Evolutionary conservation across 129 eudicot genomes (phyloP).

Genomic region (Artemisia argyi): DNA sequence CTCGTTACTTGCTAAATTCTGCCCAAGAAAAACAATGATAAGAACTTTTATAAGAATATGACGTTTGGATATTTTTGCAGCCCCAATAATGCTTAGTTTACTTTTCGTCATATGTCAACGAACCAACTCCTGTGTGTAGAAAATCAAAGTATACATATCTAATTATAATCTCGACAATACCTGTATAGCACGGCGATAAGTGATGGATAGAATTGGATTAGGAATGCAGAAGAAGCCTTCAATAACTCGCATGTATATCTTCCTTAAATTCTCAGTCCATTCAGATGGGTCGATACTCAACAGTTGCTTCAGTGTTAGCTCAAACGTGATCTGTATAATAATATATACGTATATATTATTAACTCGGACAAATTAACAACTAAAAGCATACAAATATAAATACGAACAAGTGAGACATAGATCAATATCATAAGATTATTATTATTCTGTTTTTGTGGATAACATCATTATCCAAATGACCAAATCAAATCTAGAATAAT

Average conservation of each 20-base stretch:
- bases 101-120: too few relatives aligned
- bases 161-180: conserved; percentile 25
- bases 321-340: conserved; percentile 73
- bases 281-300: conserved; percentile 95
- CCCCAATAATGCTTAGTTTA: too few relatives aligned
- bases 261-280: conserved; percentile 83
- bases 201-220: conserved; percentile 54
- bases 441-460: conserved; percentile 18
- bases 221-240: conserved; percentile 94
- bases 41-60: too few relatives aligned
- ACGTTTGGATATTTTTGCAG: too few relatives aligned
- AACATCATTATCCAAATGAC: conserved; percentile 32
- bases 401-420: neutral
- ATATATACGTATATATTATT: neutral
- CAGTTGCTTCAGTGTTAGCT: conserved; percentile 79
- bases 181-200: conserved; percentile 77
- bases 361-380: neutral
- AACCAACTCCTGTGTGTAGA: neutral
- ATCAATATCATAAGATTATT: conserved; percentile 4
- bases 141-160: neutral
- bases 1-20: too few relatives aligned
- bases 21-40: too few relatives aligned
- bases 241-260: conserved; percentile 83
- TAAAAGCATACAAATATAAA: neutral
- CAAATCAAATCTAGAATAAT: conserved; percentile 39